These are phyloP conservation scores for Bauhinia variegata DNA, from an alignment of 306 rosid species.

Conservation along the genomic window DNA sequence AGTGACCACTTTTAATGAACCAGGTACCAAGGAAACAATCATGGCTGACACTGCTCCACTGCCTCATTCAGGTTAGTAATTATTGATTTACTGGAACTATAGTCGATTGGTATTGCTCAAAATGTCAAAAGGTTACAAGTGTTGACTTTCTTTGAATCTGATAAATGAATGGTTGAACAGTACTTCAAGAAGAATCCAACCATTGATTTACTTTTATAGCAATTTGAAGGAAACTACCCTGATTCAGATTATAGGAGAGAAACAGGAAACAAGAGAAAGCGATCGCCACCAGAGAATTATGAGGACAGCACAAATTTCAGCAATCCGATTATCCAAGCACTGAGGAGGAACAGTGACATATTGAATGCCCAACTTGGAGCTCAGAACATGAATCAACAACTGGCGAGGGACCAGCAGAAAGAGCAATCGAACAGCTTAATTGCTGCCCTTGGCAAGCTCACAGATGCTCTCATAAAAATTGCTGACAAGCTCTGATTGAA, in stretches of 20 bases:
- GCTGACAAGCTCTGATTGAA: conserved; percentile 55
- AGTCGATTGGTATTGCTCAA: not conserved
- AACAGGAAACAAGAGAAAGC: conserved; percentile 47
- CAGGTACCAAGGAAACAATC: conserved; percentile 17
- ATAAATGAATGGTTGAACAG: conserved; percentile 15
- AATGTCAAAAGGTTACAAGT: not conserved
- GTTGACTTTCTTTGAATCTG: no score
- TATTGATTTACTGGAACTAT: not conserved
- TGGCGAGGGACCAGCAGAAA: conserved; percentile 58
- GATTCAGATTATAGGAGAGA: conserved; percentile 43
- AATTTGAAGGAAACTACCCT: conserved; percentile 30
- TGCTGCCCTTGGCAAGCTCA: conserved; percentile 52
- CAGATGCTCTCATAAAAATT: conserved; percentile 57
- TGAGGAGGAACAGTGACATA: conserved; percentile 47
- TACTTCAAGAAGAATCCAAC: not conserved
- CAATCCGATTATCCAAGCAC: conserved; percentile 34
- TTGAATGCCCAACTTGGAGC: conserved; percentile 51
- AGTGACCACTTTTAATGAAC: conserved; percentile 10
- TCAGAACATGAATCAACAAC: conserved; percentile 46
- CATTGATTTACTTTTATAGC: conserved; percentile 1
- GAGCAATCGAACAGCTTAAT: conserved; percentile 49
- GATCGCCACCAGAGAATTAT: conserved; percentile 32
- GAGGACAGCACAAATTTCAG: conserved; percentile 35
- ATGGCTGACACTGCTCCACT: conserved; percentile 2
- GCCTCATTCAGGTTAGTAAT: conserved; percentile 38